These are phyloP conservation scores for Dothiorella sarmentorum DNA, from an alignment of 2,329 filamentous ascomycete species.

Conservation along the genomic window DNA sequence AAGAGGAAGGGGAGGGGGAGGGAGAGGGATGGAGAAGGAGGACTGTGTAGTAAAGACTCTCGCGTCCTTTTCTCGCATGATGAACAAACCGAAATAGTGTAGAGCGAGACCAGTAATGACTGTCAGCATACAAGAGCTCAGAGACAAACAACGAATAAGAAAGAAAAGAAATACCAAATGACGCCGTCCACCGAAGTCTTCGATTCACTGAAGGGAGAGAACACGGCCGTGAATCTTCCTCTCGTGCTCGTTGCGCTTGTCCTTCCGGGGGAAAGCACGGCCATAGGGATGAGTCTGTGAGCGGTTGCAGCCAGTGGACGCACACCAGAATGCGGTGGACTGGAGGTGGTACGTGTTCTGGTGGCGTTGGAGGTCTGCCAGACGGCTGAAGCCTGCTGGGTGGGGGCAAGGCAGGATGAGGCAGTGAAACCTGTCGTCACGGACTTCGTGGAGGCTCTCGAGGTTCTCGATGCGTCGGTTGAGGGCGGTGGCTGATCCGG, in stretches of 20 bases:
- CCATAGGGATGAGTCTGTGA: not conserved
- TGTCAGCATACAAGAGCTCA: too few species aligned
- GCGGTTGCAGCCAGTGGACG: not conserved
- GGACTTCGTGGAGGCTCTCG: too few species aligned
- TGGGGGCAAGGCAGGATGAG: not conserved
- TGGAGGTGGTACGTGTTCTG: not conserved
- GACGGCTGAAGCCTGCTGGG: not conserved
- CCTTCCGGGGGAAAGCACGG: slow-evolving; percentile 6
- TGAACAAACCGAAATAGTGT: not conserved
- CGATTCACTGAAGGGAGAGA: not conserved
- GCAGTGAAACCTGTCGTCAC: not conserved
- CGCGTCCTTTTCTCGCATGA: too few species aligned
- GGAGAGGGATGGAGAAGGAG: not conserved
- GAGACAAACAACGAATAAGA: not conserved
- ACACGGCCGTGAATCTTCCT: slow-evolving; percentile 13
- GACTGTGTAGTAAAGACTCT: too few species aligned
- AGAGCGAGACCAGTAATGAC: too few species aligned
- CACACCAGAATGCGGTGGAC: not conserved
- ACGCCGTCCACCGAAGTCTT: rapidly evolving
- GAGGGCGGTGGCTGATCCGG: too few species aligned
- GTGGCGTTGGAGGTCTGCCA: not conserved
- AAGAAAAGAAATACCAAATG: not conserved
- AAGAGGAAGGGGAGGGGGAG: too few species aligned
- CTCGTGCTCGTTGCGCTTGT: slow-evolving; percentile 19
- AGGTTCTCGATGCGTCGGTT: too few species aligned